Conservation (phyloP, 441 rosid genomes). For the Isatis lusitanica region DNA sequence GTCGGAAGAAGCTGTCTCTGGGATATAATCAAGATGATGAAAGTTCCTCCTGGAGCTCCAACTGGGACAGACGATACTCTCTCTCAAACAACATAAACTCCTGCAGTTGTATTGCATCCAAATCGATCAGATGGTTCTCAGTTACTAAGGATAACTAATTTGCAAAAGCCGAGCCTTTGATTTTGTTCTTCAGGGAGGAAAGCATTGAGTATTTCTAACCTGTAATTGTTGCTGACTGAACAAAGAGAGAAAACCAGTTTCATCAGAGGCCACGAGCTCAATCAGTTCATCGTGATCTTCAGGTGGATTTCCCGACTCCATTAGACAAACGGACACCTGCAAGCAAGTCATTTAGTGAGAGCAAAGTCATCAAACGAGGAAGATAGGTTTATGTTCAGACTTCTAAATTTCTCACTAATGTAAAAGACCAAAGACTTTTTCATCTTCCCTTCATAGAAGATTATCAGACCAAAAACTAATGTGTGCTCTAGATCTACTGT, state of each 20-base stretch:
- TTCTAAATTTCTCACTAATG: not conserved
- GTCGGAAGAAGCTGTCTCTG: not conserved
- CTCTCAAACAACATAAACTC: constrained; percentile 88
- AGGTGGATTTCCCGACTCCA: constrained; percentile 67
- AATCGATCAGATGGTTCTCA: constrained; percentile 21
- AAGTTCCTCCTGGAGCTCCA: constrained; percentile 71
- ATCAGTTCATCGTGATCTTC: constrained; percentile 78
- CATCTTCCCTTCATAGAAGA: not conserved
- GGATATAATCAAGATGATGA: constrained; percentile 23
- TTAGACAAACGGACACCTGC: constrained; percentile 80
- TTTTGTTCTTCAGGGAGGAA: not conserved
- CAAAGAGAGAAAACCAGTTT: constrained; percentile 69
- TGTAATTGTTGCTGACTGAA: constrained; percentile 93
- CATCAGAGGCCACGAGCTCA: constrained; percentile 76
- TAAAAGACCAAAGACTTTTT: constrained; percentile 1
- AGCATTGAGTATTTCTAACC: constrained; percentile 41
- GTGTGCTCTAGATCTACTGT: not conserved
- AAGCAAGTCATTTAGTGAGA: constrained; percentile 1
- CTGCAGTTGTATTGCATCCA: constrained; percentile 43
- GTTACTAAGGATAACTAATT: not conserved
- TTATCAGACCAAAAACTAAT: not conserved
- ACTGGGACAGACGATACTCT: constrained; percentile 70
- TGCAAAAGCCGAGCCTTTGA: not conserved
- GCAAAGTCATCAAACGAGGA: not conserved
- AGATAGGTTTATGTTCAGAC: not conserved